A percentile compares a stretch with the other conserved stretches of the same genome.
phyloP scores from a whole-genome alignment of 768 basidiomycete species.

The Paxillus rubicundulus region DNA sequence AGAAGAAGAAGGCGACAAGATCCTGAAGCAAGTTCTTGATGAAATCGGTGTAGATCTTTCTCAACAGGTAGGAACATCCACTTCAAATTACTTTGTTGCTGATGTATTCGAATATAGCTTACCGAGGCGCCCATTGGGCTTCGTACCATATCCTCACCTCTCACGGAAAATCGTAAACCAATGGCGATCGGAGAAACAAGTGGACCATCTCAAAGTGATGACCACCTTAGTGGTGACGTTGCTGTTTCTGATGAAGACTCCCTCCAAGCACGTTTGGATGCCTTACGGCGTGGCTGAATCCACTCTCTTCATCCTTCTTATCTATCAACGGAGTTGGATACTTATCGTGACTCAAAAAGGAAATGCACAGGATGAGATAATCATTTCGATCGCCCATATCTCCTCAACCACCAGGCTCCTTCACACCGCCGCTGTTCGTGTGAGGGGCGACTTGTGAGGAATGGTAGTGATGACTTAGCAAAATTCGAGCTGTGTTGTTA shows the following conservation, averaged over 20 bases:
- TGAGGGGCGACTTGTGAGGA: too few relatives aligned
- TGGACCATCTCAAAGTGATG: constrained; percentile 34
- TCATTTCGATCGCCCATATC: too few relatives aligned
- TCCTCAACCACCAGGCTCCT: too few relatives aligned
- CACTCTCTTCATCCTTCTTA: background rate
- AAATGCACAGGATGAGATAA: too few relatives aligned
- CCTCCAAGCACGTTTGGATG: constrained; percentile 90
- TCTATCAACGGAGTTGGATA: constrained; percentile 7
- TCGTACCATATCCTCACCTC: constrained; percentile 54
- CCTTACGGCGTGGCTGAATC: constrained; percentile 67
- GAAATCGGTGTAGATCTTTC: constrained; percentile 93
- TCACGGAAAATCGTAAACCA: constrained; percentile 66
- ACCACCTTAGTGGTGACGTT: constrained; percentile 38
- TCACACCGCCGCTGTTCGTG: too few relatives aligned
- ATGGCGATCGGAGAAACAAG: constrained; percentile 78
- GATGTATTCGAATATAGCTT: constrained; percentile 48
- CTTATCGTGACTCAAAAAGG: too few relatives aligned
- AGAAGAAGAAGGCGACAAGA: constrained; percentile 94
- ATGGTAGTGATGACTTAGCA: too few relatives aligned
- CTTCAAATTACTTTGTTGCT: constrained; percentile 6
- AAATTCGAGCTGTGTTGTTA: too few relatives aligned
- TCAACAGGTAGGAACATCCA: constrained; percentile 58
- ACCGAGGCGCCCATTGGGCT: constrained; percentile 80
- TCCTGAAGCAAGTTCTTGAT: constrained; percentile 92
- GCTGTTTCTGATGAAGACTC: constrained; percentile 81